These are phyloP conservation scores for Nakaseomyces delphensis DNA, from an alignment of 1,139 yeast species.

Conservation along the genomic window DNA sequence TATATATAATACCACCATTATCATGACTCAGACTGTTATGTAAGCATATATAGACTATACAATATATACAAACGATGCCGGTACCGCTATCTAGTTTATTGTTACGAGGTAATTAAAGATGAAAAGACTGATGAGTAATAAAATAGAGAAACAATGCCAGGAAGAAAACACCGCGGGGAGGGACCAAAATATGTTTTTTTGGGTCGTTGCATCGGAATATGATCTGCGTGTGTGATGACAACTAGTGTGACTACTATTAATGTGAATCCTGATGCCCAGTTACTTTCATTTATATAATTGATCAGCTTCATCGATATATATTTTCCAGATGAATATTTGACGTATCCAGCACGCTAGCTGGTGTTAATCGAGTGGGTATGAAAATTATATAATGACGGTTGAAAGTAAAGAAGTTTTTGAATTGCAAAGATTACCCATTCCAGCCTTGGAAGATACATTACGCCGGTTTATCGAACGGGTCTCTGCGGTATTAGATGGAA, in stretches of 20 bases:
- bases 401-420: background rate
- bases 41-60: too few species aligned
- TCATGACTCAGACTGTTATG: too few species aligned
- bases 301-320: too few species aligned
- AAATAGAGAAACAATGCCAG: too few species aligned
- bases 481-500: slow-evolving; percentile 67
- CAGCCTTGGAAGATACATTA: slow-evolving; percentile 60
- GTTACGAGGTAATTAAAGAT: background rate
- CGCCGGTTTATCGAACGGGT: slow-evolving; percentile 53
- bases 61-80: background rate
- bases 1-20: too few species aligned
- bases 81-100: background rate
- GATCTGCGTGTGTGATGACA: slow-evolving; percentile 5
- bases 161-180: background rate
- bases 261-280: background rate
- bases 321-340: too few species aligned
- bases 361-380: background rate
- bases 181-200: background rate
- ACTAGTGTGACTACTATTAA: background rate
- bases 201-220: slow-evolving; percentile 1
- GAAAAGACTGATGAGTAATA: slow-evolving; percentile 1
- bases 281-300: too few species aligned
- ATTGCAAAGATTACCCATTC: slow-evolving; percentile 53
- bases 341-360: too few species aligned
- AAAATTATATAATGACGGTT: background rate